Percentiles rank a stretch among this genome's conserved stretches.
phyloP scores from a whole-genome alignment of 2,329 filamentous ascomycete species.

The Dichotomopilus funicola region DNA sequence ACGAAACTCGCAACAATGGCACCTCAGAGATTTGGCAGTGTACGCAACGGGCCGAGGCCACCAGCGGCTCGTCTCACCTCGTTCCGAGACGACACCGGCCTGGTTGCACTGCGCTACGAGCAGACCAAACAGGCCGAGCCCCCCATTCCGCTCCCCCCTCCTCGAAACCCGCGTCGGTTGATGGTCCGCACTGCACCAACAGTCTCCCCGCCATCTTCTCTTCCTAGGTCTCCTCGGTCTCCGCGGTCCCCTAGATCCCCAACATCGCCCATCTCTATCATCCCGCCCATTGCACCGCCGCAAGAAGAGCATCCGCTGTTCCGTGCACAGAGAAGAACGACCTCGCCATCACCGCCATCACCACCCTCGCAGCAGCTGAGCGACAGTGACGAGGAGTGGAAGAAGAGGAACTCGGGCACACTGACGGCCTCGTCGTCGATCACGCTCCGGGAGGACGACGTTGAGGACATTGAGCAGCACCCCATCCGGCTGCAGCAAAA shows the following conservation, averaged over 20 bases:
- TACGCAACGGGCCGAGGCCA: constrained; percentile 36
- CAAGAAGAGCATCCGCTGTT: constrained; percentile 49
- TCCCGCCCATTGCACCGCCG: constrained; percentile 34
- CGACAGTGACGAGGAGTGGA: constrained; percentile 28
- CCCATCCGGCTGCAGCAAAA: constrained; percentile 14
- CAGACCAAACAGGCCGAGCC: constrained; percentile 52
- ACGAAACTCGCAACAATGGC: constrained; percentile 29
- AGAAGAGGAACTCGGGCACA: constrained; percentile 51
- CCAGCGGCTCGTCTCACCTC: constrained; percentile 31
- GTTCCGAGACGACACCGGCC: constrained; percentile 43
- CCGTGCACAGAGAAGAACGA: constrained; percentile 30
- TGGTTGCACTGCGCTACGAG: constrained; percentile 55
- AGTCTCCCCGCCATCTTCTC: constrained; percentile 16
- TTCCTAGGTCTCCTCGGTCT: too few relatives aligned
- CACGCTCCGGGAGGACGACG: constrained; percentile 34
- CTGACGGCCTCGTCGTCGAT: constrained; percentile 36
- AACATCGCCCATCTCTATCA: constrained; percentile 26
- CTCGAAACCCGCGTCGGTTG: constrained; percentile 35
- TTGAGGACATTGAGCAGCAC: constrained; percentile 20
- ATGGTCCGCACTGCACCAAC: constrained; percentile 22
- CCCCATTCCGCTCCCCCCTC: constrained; percentile 46
- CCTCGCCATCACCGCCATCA: constrained; percentile 12
- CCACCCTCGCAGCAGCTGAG: background rate
- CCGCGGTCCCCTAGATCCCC: background rate
- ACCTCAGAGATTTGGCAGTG: constrained; percentile 37